These are phyloP conservation scores for Crocinoboletus sp. DNA, from an alignment of 1,284 basidiomycete species.

Conservation along the genomic window DNA sequence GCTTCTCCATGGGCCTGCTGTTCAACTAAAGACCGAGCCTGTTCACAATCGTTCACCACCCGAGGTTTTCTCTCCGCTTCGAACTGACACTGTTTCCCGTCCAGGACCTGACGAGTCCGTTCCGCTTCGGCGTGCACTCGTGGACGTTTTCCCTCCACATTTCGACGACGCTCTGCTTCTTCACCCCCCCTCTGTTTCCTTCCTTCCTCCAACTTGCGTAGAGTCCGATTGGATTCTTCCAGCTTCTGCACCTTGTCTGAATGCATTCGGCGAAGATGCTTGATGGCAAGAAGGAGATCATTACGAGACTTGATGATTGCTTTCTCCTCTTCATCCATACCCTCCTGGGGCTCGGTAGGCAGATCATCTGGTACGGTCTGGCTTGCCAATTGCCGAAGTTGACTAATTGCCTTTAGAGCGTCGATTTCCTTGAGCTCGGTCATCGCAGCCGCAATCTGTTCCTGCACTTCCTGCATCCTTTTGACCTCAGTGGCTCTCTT, in stretches of 20 bases:
- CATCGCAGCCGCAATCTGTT: conserved; percentile 21
- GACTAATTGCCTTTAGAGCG: conserved; percentile 3
- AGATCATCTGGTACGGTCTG: conserved; percentile 7
- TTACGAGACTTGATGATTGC: conserved; percentile 11
- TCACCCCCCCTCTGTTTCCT: conserved; percentile 19
- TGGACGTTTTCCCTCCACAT: conserved; percentile 18
- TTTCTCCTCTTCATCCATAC: conserved; percentile 25
- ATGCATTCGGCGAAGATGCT: conserved; percentile 18
- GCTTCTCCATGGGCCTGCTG: conserved; percentile 9
- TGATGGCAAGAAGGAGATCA: conserved; percentile 12
- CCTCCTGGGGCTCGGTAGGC: conserved; percentile 14
- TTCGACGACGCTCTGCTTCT: conserved; percentile 12
- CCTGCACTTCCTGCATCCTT: conserved; percentile 14
- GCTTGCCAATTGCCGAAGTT: not conserved
- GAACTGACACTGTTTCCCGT: conserved; percentile 5
- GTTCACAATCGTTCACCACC: conserved; percentile 2
- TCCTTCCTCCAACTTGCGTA: conserved; percentile 18
- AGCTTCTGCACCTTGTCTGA: conserved; percentile 15
- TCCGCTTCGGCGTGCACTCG: conserved; percentile 9
- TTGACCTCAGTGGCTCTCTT: conserved; percentile 14
- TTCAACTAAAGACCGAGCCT: conserved; percentile 8
- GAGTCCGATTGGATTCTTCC: conserved; percentile 11
- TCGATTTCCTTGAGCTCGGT: conserved; percentile 18
- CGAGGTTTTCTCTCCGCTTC: conserved; percentile 12
- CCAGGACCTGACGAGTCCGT: conserved; percentile 5